Evolutionary conservation across 306 rosid species (phyloP), one percentile per base, ranked within the genome.

Genomic region (Cercis canadensis): DNA sequence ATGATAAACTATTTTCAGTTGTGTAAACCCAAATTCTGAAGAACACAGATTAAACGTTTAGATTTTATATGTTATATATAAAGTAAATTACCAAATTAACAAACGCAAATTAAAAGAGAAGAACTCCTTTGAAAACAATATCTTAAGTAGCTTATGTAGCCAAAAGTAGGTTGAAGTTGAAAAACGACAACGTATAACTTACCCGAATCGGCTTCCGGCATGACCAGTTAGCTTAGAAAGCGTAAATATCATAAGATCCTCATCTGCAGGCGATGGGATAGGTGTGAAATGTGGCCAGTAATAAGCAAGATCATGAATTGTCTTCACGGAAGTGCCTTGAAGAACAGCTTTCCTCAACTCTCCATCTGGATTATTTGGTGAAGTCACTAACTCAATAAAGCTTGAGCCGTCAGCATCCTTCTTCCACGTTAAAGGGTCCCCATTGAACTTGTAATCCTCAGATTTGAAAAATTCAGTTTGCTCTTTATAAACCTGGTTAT

Each of bases 361-460:
- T 5, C 88, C 91, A 37, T 87, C 91, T 4, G 91, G 91, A 81
- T 87, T 87, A 55, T 83, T 87, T 41, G 91, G 91, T 13, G 88
- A 81, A 9, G 88, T 87, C 39, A 87, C 91, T 5, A 87, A 45
- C 69, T 87, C 91, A 57, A 87, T 73, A 2, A 83, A 37, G n/a
- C 29, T 75, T 5, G 57, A 33, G 11, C 50, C 57, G 32, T 36
- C 61, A 7, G 56, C 11, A 18, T 52, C 69, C 52, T 67, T 63
- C 60, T 17, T 47, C 77, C 85, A 57, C 13, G 36, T 45, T 5
- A 52, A 56, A 12, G 69, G 69, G n/a, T 86, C 86, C 59, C 84
- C 88, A 33, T 39, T 80, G 64, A 83, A 86, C 63, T 56, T 33
- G 12, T 62, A 86, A 14, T 75, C 62, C 50, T n/a, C 11, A 3